Evolutionary conservation across 2,329 filamentous ascomycete genomes (phyloP).

Genomic region (Trichoderma semiorbis): DNA sequence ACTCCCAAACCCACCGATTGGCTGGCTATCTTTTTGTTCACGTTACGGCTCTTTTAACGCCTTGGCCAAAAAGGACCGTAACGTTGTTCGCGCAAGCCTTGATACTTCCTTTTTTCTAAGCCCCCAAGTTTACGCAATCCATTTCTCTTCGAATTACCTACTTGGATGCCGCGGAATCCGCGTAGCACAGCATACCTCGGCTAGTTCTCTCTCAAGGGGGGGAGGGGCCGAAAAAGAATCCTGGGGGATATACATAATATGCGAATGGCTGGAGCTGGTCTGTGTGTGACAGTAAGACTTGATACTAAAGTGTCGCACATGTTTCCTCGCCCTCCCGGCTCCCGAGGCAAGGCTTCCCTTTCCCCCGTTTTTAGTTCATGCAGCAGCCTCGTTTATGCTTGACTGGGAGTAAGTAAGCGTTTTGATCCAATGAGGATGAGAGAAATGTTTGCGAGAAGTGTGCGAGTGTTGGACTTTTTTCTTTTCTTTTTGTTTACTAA

Average conservation of each 20-base stretch:
- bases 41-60: background rate
- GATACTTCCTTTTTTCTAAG: background rate
- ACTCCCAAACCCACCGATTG: background rate
- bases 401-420: background rate
- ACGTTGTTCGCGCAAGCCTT: background rate
- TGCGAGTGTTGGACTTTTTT: background rate
- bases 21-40: background rate
- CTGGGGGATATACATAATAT: background rate
- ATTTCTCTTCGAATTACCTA: background rate
- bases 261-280: background rate
- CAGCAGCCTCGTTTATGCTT: background rate
- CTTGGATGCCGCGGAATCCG: background rate
- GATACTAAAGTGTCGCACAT: background rate
- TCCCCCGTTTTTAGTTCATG: background rate
- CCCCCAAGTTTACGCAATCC: background rate
- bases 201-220: background rate
- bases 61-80: background rate
- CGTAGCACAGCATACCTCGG: background rate
- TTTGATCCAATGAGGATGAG: background rate
- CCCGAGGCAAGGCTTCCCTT: background rate
- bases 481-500: background rate
- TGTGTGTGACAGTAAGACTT: background rate
- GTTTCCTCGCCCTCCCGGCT: background rate
- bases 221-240: background rate
- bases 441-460: background rate